phyloP scores from a whole-genome alignment of 768 basidiomycete genomes.

The Cantharellus cinnabarinus region DNA sequence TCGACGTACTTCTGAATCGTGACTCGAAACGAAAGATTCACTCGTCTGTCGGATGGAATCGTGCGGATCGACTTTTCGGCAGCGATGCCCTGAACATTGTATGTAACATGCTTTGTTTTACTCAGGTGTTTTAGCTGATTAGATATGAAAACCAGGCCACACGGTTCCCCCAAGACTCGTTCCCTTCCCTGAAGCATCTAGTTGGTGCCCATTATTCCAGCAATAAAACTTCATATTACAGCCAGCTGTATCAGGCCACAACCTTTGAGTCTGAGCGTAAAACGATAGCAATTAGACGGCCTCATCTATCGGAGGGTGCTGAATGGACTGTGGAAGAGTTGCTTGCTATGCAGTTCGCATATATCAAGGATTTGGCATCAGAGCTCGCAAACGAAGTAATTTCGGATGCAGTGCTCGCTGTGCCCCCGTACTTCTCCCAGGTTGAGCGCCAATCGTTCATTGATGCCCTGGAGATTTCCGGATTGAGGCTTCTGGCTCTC shows the following conservation, averaged over 20 bases:
- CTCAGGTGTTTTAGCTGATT: neutral
- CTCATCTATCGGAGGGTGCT: constrained; percentile 19
- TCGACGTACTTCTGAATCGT: constrained; percentile 89
- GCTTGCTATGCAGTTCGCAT: constrained; percentile 81
- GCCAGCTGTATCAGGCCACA: constrained; percentile 31
- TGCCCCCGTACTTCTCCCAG: constrained; percentile 72
- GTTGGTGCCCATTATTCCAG: constrained; percentile 44
- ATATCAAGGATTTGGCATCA: constrained; percentile 79
- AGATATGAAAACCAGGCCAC: constrained; percentile 38
- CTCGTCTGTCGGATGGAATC: constrained; percentile 76
- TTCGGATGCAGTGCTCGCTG: constrained; percentile 67
- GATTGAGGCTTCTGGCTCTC: constrained; percentile 60
- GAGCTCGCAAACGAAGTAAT: constrained; percentile 48
- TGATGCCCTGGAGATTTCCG: constrained; percentile 84
- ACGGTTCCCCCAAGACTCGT: constrained; percentile 76
- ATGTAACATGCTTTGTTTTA: constrained; percentile 16
- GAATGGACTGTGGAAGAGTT: constrained; percentile 79
- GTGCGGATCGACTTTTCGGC: constrained; percentile 71
- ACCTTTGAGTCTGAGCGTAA: constrained; percentile 34
- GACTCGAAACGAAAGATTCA: constrained; percentile 95
- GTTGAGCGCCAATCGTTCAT: constrained; percentile 79
- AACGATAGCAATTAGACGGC: constrained; percentile 36
- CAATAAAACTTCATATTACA: constrained; percentile 18
- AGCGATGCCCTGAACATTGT: constrained; percentile 77
- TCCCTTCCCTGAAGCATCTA: constrained; percentile 66